Evolutionary conservation across 2,329 filamentous ascomycete genomes (phyloP).

Genomic region (Phialophora verrucosa): DNA sequence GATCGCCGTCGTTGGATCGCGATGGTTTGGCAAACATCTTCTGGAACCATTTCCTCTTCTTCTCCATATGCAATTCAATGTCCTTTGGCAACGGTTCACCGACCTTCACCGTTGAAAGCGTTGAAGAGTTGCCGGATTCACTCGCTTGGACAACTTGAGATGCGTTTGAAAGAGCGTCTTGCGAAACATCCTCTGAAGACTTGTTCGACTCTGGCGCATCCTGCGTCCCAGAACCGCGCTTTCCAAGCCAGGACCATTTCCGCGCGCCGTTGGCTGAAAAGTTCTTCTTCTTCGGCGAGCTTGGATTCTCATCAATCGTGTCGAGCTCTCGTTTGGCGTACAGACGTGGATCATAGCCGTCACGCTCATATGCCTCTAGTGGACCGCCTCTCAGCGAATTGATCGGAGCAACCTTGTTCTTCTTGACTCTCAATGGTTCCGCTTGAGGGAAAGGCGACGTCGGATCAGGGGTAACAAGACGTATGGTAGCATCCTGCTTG

Average conservation of each 20-base stretch:
- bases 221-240: constrained; percentile 40
- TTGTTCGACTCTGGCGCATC: constrained; percentile 35
- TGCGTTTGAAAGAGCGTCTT: constrained; percentile 28
- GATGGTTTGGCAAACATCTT: constrained; percentile 38
- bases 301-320: constrained; percentile 51
- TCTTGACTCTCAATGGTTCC: constrained; percentile 63
- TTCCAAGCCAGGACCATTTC: constrained; percentile 56
- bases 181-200: constrained; percentile 41
- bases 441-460: constrained; percentile 51
- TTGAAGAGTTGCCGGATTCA: constrained; percentile 30
- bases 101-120: constrained; percentile 20
- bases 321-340: constrained; percentile 45
- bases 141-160: constrained; percentile 40
- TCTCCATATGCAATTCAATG: constrained; percentile 35
- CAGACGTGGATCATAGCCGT: constrained; percentile 42
- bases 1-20: constrained; percentile 44
- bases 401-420: constrained; percentile 45
- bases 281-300: constrained; percentile 42
- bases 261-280: constrained; percentile 33
- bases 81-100: constrained; percentile 26
- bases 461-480: constrained; percentile 62
- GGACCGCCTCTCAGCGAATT: constrained; percentile 40
- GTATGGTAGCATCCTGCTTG: constrained; percentile 55
- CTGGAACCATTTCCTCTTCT: constrained; percentile 39
- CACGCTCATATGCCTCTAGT: constrained; percentile 39